Evolutionary conservation across 2,329 filamentous ascomycete genomes (phyloP).

Genomic region (Aureobasidium sp.): DNA sequence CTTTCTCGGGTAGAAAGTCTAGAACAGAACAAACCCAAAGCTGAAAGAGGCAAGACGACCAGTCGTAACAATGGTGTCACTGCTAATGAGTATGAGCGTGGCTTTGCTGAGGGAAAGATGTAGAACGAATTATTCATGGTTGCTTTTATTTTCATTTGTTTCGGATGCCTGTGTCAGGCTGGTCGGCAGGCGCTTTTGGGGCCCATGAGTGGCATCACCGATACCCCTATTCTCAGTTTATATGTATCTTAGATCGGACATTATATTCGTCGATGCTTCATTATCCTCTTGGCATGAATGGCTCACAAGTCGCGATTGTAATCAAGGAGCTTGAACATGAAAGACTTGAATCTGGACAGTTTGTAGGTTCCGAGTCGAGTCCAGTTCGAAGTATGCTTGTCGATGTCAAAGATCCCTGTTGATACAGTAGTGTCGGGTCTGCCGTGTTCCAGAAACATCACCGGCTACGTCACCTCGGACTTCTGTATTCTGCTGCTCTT

Average conservation of each 20-base stretch:
- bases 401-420: neutral
- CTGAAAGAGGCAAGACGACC: constrained; percentile 26
- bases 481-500: neutral
- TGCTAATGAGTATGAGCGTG: constrained; percentile 27
- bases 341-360: neutral
- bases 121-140: neutral
- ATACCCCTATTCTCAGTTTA: constrained; percentile 14
- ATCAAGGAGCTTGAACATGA: neutral
- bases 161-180: constrained; percentile 5
- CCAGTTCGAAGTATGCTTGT: no score
- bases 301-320: neutral
- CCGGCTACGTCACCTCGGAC: neutral
- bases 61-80: constrained; percentile 24
- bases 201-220: constrained; percentile 13
- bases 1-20: constrained; percentile 62
- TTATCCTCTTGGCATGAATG: neutral
- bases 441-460: neutral
- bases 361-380: neutral
- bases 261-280: neutral
- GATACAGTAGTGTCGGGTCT: neutral
- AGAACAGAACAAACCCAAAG: constrained; percentile 26
- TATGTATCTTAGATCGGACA: constrained; percentile 2
- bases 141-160: constrained; percentile 11
- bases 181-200: constrained; percentile 12
- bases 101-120: constrained; percentile 9